These are phyloP conservation scores for Trichophyton mentagrophytes DNA, from an alignment of 2,329 filamentous ascomycete genomes.

Conservation along the genomic window DNA sequence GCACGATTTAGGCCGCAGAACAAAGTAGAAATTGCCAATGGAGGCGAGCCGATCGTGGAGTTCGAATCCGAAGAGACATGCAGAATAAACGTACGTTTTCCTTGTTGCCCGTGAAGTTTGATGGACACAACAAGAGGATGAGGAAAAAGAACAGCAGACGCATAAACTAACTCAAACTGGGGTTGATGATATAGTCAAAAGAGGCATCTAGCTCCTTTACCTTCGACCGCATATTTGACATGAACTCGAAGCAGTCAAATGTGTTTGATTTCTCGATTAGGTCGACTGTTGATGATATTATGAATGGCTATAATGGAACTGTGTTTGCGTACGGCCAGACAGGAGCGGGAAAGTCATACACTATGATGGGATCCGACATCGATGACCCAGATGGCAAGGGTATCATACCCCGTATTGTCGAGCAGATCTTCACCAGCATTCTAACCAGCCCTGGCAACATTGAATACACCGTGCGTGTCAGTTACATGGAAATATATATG, in stretches of 20 bases:
- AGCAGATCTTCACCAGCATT: constrained; percentile 95
- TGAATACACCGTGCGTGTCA: constrained; percentile 96
- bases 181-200: background rate
- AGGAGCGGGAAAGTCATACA: constrained; percentile 96
- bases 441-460: constrained; percentile 83
- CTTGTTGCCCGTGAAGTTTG: background rate
- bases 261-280: constrained; percentile 98
- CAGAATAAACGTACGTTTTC: constrained; percentile 57
- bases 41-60: constrained; percentile 79
- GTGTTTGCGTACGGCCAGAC: constrained; percentile 98
- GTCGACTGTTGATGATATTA: constrained; percentile 89
- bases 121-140: background rate
- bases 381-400: constrained; percentile 77
- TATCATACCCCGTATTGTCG: constrained; percentile 91
- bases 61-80: constrained; percentile 88
- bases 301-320: constrained; percentile 98
- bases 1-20: constrained; percentile 97
- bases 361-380: constrained; percentile 96
- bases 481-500: constrained; percentile 99
- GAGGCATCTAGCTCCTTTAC: constrained; percentile 69
- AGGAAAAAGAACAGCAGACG: background rate
- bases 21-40: constrained; percentile 77
- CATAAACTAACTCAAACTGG: background rate
- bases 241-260: constrained; percentile 77
- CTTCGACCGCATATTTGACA: constrained; percentile 95